phyloP scores from a whole-genome alignment of 352 stramenopile species.

The Thraustochytrium striatum region DNA sequence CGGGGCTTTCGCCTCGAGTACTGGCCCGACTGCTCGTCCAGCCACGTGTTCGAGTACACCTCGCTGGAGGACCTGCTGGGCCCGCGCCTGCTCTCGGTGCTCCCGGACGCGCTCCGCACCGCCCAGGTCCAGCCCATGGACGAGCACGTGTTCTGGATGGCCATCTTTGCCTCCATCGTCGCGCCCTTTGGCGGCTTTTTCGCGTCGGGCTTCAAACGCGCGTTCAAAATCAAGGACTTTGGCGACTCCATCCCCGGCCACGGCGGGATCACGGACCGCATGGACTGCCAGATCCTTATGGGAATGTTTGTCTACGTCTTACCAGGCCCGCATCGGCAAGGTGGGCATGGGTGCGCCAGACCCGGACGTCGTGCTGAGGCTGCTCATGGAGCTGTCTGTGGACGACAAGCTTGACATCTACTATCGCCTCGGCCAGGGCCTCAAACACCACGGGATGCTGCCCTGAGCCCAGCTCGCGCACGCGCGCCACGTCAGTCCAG shows the following conservation, averaged over 20 bases:
- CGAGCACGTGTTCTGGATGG: slow-evolving; percentile 92
- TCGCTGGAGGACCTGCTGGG: slow-evolving; percentile 36
- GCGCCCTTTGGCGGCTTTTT: slow-evolving; percentile 98
- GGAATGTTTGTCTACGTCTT: slow-evolving; percentile 49
- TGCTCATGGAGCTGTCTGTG: neutral
- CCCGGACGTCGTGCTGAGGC: slow-evolving; percentile 13
- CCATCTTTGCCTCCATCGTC: slow-evolving; percentile 93
- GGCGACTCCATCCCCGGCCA: slow-evolving; percentile 96
- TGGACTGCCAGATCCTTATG: slow-evolving; percentile 83
- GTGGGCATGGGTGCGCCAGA: neutral
- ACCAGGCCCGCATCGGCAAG: slow-evolving; percentile 27
- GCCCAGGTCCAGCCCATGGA: slow-evolving; percentile 65
- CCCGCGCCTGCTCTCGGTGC: slow-evolving; percentile 48
- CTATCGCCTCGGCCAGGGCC: neutral
- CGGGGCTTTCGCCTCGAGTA: slow-evolving; percentile 46
- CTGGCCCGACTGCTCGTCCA: neutral
- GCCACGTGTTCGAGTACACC: slow-evolving; percentile 39
- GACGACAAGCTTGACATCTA: slow-evolving; percentile 28
- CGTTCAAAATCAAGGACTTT: slow-evolving; percentile 99
- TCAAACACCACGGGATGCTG: neutral
- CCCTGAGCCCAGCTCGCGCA: neutral
- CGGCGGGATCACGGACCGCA: slow-evolving; percentile 91
- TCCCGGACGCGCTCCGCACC: slow-evolving; percentile 53
- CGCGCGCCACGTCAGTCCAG: neutral
- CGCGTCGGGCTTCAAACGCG: slow-evolving; percentile 96